phyloP scores from a whole-genome alignment of 2,329 filamentous ascomycete species.

The Colletotrichum coccodes region DNA sequence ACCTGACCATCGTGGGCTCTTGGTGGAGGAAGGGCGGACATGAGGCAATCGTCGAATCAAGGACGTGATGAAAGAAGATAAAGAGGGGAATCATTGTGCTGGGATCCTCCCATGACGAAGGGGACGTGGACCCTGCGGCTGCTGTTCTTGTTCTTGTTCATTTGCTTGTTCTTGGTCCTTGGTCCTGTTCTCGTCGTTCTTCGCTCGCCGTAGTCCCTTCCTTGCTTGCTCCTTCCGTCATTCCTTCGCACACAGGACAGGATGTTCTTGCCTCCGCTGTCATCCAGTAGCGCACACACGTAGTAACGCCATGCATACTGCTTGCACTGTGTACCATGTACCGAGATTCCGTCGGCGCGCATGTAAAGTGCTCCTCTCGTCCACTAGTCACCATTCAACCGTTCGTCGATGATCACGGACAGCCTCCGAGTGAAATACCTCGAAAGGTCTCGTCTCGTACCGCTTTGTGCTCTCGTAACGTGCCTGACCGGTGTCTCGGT shows the following conservation, averaged over 20 bases:
- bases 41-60: neutral
- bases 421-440: constrained; percentile 11
- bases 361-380: neutral
- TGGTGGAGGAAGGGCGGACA: neutral
- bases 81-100: neutral
- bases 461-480: neutral
- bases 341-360: neutral
- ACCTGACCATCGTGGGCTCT: neutral
- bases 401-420: neutral
- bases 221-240: neutral
- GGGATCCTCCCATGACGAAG: neutral
- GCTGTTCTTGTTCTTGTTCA: neutral
- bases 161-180: neutral
- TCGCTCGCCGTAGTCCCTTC: neutral
- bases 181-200: neutral
- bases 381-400: neutral
- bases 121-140: constrained; percentile 1
- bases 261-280: neutral
- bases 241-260: neutral
- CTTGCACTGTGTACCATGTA: neutral
- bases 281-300: neutral
- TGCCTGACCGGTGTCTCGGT: neutral
- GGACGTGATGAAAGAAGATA: neutral
- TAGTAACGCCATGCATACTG: neutral
- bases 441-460: too few relatives aligned